Percentiles rank a stretch among this genome's conserved stretches.
Conservation (phyloP, 75 land plant species). For the Chamaecyparis obtusa region DNA sequence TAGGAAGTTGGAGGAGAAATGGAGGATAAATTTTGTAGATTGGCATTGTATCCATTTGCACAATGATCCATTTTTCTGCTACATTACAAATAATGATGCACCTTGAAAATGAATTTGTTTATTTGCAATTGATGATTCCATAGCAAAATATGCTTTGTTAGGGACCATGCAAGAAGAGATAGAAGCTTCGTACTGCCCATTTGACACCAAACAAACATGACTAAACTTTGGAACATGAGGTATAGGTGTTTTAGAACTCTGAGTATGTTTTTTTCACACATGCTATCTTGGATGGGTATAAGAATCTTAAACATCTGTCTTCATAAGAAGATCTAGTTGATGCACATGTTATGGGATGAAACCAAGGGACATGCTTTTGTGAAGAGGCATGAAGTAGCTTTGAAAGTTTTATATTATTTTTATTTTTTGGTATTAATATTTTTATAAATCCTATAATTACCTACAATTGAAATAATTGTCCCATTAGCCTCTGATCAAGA, state of each 20-base stretch:
- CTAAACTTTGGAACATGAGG: conserved; percentile 11
- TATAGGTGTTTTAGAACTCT: background rate
- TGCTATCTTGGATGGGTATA: background rate
- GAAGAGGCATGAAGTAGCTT: background rate
- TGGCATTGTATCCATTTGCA: background rate
- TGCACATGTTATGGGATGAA: background rate
- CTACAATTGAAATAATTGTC: conserved; percentile 4
- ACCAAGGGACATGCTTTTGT: conserved; percentile 1
- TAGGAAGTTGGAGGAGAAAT: background rate
- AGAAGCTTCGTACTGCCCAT: background rate
- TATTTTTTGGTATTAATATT: background rate
- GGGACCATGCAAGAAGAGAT: conserved; percentile 1
- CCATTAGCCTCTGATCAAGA: background rate
- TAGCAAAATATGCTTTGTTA: background rate
- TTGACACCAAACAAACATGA: background rate
- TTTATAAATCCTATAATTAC: background rate
- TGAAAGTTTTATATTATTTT: background rate
- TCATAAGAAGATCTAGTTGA: background rate
- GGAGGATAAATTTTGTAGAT: background rate
- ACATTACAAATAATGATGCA: background rate
- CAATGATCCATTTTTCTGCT: background rate
- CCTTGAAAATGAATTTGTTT: background rate
- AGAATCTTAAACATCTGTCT: background rate
- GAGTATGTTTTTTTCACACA: background rate
- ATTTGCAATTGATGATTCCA: background rate